Evolutionary conservation across 2,329 filamentous ascomycete species (phyloP), one percentile per base, ranked within the genome.

Genomic region (Trichoderma aggressivum): DNA sequence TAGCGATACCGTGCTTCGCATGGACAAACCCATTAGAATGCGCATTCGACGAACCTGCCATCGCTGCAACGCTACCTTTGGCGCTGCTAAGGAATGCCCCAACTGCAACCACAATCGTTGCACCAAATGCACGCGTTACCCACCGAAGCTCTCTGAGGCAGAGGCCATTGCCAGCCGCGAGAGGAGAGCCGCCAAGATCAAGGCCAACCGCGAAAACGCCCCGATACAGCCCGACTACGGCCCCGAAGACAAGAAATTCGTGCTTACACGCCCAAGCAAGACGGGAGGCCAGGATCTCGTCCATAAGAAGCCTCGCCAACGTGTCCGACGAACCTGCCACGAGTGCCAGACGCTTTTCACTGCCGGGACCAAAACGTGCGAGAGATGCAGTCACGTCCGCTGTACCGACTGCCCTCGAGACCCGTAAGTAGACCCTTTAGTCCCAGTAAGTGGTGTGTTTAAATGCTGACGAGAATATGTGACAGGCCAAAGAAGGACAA

Each of bases 391-490:
- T 32, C 94, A 97, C 80, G 80, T 86, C 65, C 90, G 93, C 68
- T 97, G 94, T 83, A 92, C 89, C 50, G 91, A 91, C 78, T 97
- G 94, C 79, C 93, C 92, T 32, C 86, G 93, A 75, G 90, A 94
- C 77, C 93, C 93, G 86, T 94, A 87, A 80, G 91, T 89, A 67
- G 47, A 70, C 12, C 10, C 28, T 21, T 16, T 59, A 1, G 32
- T 43, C 7, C 12, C 2, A 14, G 7, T 18, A 43, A 53, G 12
- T 12, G n/a, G 10, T 2, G 3, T 43, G 4, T 26, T 5, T 30
- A 21, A 8, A 16, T 59, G 32, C 50, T 69, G 11, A 70, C 60
- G 24, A 50, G 28, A 76, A 24, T 16, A 24, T 63, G 59, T 56
- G 26, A 32, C n/a, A 91, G 89, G 62, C 84, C 89, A 72, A 92